These are phyloP conservation scores for Ulmus americana DNA, from an alignment of 331 rosid genomes.

Conservation along the genomic window DNA sequence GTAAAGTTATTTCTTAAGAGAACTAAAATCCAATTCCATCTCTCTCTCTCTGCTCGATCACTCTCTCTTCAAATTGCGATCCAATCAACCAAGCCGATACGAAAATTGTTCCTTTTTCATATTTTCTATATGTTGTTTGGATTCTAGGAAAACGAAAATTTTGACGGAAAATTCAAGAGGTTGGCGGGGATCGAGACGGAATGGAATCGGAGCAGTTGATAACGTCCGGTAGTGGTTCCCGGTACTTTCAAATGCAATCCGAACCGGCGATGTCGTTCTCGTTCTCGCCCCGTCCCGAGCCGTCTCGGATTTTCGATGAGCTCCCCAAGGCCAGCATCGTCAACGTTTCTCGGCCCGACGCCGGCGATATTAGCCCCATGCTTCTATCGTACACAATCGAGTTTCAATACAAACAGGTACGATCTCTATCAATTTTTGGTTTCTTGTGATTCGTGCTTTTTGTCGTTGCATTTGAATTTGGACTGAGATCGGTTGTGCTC, in stretches of 20 bases:
- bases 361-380: constrained; percentile 76
- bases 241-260: constrained; percentile 68
- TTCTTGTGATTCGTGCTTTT: background rate
- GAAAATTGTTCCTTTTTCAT: background rate
- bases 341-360: constrained; percentile 88
- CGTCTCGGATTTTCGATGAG: constrained; percentile 68
- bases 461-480: background rate
- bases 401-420: constrained; percentile 77
- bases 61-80: constrained; percentile 5
- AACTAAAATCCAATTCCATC: background rate
- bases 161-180: background rate
- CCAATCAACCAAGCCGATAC: background rate
- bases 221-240: constrained; percentile 39
- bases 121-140: background rate
- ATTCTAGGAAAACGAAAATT: background rate
- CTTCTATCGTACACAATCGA: constrained; percentile 79
- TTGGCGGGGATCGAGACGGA: background rate
- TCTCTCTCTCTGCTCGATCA: constrained; percentile 4
- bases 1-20: background rate
- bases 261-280: constrained; percentile 41
- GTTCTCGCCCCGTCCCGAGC: constrained; percentile 42
- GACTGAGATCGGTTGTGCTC: constrained; percentile 6
- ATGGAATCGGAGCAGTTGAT: constrained; percentile 79
- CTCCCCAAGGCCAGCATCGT: constrained; percentile 65
- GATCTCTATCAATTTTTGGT: background rate